Base-by-base conservation (phyloP, 495 filamentous ascomycete species). In the Aspergillus nidulans region DNA sequence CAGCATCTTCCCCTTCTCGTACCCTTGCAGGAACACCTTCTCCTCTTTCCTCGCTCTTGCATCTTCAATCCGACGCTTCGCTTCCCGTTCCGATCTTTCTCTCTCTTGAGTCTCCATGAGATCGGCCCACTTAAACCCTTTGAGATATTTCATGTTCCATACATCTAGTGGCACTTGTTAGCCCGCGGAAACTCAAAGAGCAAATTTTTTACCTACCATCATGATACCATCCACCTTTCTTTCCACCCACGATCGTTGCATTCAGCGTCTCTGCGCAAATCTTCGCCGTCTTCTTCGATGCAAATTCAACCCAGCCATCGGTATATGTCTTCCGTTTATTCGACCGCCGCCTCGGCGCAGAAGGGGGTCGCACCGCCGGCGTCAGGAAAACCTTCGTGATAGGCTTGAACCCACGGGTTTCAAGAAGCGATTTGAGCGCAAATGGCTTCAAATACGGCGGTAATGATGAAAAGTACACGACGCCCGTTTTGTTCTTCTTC, bases 261-360 rank as follows among this genome's bases (percentile, higher is more conserved):
- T 97, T 97, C 30, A 97, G 69, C 2, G 88, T 80, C 63, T 95
- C 91, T n/a, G 87, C 91, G 6, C 81, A 88, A 9, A 85, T 69
- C 64, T 95, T 95, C 3, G 94, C 95, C 36, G 89, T 85, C 61
- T 83, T 85, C 65, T 88, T 85, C 25, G 77, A 75, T 20, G 80
- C 68, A 62, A 95, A 96, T 63, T 98, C 94, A 16, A 97, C 84
- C 94, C 94, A 98, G 1, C 94, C 94, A 65, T 97, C 95, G 6
- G 84, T 85, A 69, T 87, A 98, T 15, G 77, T 82, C 54, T 87
- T 83, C 64, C 95, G 92, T 69, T 92, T 94, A 69, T 96, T 97
- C 21, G 88, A 87, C n/a, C 88, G 87, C 36, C 74, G 78, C 23
- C 77, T 75, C 7, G 83, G 25, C 46, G 74, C 70, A 47, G 86